Evolutionary conservation across 495 filamentous ascomycete species (phyloP).

Genomic region (Aspergillus funiculosus): DNA sequence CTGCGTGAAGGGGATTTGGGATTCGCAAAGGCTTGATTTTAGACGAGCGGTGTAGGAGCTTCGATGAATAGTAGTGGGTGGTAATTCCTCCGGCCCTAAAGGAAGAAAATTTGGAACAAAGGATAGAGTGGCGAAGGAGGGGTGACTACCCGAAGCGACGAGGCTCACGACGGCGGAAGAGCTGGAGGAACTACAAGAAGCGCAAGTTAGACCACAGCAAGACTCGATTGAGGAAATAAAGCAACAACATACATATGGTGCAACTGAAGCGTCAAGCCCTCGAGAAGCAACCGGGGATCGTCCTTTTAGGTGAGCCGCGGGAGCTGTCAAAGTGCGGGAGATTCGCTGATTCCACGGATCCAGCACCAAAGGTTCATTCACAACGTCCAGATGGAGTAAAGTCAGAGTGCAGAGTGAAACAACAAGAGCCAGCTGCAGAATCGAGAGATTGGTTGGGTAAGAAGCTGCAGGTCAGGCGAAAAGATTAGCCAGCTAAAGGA

Average conservation of each 20-base stretch:
- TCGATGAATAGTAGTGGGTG: background rate
- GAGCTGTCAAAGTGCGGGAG: slow-evolving; percentile 39
- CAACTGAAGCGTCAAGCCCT: slow-evolving; percentile 4
- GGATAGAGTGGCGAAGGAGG: slow-evolving; percentile 18
- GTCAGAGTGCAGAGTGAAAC: slow-evolving; percentile 12
- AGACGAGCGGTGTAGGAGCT: background rate
- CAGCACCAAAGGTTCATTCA: slow-evolving; percentile 26
- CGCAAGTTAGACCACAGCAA: slow-evolving; percentile 6
- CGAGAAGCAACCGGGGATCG: slow-evolving; percentile 14
- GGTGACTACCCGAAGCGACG: slow-evolving; percentile 16
- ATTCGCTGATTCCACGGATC: slow-evolving; percentile 39
- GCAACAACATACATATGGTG: slow-evolving; percentile 1
- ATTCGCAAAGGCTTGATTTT: too few relatives aligned
- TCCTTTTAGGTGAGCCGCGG: slow-evolving; percentile 27
- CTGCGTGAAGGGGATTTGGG: too few relatives aligned
- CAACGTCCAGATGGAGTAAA: slow-evolving; percentile 10
- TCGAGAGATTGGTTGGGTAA: slow-evolving; percentile 4
- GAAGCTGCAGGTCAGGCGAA: slow-evolving; percentile 11
- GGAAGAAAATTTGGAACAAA: slow-evolving; percentile 7
- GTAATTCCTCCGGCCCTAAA: background rate
- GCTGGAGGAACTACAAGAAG: background rate
- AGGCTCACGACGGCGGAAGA: slow-evolving; percentile 4
- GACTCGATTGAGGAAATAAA: background rate
- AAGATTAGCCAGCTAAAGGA: slow-evolving; percentile 1
- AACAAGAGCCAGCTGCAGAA: slow-evolving; percentile 14